Evolutionary conservation across 176 grass and related monocot species (phyloP), one percentile per base, ranked within the genome.

Genomic region (Cenchrus americanus): DNA sequence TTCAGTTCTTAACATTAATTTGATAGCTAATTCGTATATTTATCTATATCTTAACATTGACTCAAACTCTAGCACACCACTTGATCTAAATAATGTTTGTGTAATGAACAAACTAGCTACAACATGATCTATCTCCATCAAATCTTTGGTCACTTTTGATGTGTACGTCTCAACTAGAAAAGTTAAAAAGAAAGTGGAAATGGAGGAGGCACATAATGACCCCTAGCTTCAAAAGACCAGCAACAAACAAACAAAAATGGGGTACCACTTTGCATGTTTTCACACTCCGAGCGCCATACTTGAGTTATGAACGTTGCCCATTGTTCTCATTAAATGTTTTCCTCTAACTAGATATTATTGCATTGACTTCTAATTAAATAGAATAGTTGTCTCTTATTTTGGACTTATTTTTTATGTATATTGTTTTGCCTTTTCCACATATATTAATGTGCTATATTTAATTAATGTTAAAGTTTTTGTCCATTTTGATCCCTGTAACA

Each of bases 101-200:
- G 62, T 80, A 80, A 84, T 69, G 51, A 61, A 68, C 69, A 89
- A 89, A 76, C 81, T 24, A 61, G n/a, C 58, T 63, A 76, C 62
- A 55, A 46, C 24, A 37, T 73, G 80, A 12, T 80, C 46, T 54
- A 26, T 76, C 46, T 55, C 87, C 65, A 76, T 77, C 24, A 77
- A n/a, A 85, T 41, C n/a, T 80, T 85, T 19, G 8, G 43, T 44
- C 77, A 63, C 14, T 82, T 76, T 64, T 63, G 83, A 89, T 76
- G 72, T 50, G 37, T 54, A 82, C 54, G 63, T 17, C 82, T 71
- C 82, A 89, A 63, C 87, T 81, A 85, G 30, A 89, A 81, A 85
- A 76, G 63, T 21, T 85, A 47, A 55, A 80, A 76, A 79, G 10
- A 66, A 66, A 51, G 42, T 62, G 18, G 46, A 76, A 70, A 54